These are phyloP conservation scores for Chrysanthemum lavandulifolium DNA, from an alignment of 129 eudicot genomes.

Conservation along the genomic window DNA sequence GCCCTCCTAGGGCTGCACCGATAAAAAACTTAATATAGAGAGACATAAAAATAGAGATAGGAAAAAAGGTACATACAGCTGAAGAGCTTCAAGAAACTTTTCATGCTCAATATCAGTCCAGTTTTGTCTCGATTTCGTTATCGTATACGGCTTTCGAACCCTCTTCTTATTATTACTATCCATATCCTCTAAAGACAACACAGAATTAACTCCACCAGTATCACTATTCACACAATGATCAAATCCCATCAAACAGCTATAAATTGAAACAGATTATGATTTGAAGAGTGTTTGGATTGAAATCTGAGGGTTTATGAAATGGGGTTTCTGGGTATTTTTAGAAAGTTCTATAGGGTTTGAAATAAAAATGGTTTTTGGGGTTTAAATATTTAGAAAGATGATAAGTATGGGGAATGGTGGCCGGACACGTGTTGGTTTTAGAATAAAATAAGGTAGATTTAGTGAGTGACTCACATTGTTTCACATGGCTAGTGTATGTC, in stretches of 20 bases:
- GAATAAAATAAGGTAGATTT: neutral
- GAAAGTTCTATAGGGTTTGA: conserved; percentile 21
- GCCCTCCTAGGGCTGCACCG: too few relatives aligned
- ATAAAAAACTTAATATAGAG: too few relatives aligned
- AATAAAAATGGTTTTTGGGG: neutral
- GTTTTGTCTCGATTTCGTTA: conserved; percentile 76
- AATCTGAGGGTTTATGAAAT: conserved; percentile 23
- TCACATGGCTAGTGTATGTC: neutral
- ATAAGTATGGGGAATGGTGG: neutral
- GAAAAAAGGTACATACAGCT: conserved; percentile 31
- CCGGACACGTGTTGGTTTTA: conserved; percentile 1
- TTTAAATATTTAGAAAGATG: neutral
- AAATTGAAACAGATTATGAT: neutral
- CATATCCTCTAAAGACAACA: conserved; percentile 38
- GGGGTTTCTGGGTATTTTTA: conserved; percentile 29
- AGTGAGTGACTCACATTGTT: neutral
- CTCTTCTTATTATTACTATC: conserved; percentile 39
- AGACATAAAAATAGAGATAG: conserved; percentile 12
- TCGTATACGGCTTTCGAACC: conserved; percentile 70
- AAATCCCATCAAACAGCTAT: conserved; percentile 21
- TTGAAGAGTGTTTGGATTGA: neutral
- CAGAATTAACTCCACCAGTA: conserved; percentile 22
- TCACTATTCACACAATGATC: conserved; percentile 15
- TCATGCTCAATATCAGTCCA: conserved; percentile 84
- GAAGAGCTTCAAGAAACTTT: conserved; percentile 81